Evolutionary conservation across 1,284 basidiomycete genomes (phyloP), one percentile per base, ranked within the genome.

Genomic region (Heterobasidion occidentale): DNA sequence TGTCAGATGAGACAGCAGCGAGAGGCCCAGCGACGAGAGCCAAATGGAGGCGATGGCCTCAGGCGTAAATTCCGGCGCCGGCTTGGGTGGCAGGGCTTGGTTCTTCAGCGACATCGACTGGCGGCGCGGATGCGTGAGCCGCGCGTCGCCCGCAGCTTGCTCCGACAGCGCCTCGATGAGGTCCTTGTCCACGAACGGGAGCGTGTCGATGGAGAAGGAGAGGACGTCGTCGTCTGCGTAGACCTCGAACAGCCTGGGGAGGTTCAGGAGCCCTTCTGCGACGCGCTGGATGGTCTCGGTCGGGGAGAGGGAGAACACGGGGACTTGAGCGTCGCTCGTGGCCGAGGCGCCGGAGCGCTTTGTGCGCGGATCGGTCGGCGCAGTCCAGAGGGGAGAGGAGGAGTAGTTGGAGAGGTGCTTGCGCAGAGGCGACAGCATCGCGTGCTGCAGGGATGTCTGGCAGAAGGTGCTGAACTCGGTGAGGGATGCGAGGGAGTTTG

Each of bases 221-320:
- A 97, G 78, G 9, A 91, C 91, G 61, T 92, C 90, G 68, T 98
- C 94, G 54, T 91, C 88, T 4, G 90, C 92, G 66, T 97, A 95
- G 15, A 94, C 89, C 68, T 98, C 95, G 67, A 99, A 96, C 19
- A 98, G 74, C 52, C 95, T 76, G 1, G 96, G 93, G 6, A 99
- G 80, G 71, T 97, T 98, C 45, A 98, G 78, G 51, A 99, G 73
- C 6, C 93, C 94, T 67, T 99, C 97, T 6, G 92, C 90, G 15
- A 98, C 86, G 52, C 87, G 83, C 58, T 94, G 90, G 62, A 98
- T 89, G 1, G 83, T 86, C 56, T 93, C 90, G 47, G 88, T 97
- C 0, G 94, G 94, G 11, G 90, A 92, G 14, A 95, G 78, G 1
- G 94, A 97, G 71, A 99, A 99, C 4, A 83, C 91, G 2, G 96